Percentiles rank a stretch among this genome's conserved stretches.
phyloP scores from a whole-genome alignment of 2,329 filamentous ascomycete genomes.

The Penicillium oxalicum region DNA sequence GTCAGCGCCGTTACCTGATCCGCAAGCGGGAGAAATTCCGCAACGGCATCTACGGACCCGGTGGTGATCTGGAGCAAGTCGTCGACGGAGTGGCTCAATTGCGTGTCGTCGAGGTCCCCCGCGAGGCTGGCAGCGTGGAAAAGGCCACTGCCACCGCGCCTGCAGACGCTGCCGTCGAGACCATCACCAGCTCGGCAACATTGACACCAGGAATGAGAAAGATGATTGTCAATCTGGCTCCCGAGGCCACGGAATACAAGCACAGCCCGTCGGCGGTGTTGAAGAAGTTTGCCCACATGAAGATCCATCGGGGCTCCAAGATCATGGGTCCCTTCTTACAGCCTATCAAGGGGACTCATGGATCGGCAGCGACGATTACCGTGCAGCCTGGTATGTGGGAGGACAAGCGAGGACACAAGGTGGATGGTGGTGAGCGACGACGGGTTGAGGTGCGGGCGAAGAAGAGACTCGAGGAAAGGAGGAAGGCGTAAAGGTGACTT shows the following conservation, averaged over 20 bases:
- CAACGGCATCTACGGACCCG: constrained; percentile 69
- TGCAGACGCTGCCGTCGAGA: constrained; percentile 3
- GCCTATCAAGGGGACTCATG: constrained; percentile 56
- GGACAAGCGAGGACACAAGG: constrained; percentile 75
- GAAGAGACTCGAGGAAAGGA: constrained; percentile 71
- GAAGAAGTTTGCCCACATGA: constrained; percentile 58
- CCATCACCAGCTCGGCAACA: constrained; percentile 44
- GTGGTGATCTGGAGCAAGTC: constrained; percentile 76
- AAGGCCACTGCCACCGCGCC: too few species aligned
- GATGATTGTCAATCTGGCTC: constrained; percentile 55
- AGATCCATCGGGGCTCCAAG: constrained; percentile 59
- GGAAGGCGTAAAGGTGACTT: constrained; percentile 44
- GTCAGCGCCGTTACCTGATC: constrained; percentile 75
- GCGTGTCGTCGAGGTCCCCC: constrained; percentile 52
- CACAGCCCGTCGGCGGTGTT: constrained; percentile 40
- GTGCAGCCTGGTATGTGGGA: constrained; percentile 92
- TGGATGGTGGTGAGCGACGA: constrained; percentile 92
- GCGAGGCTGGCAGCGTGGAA: constrained; percentile 26
- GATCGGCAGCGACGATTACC: constrained; percentile 59
- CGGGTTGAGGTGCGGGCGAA: constrained; percentile 81
- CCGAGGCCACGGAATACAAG: constrained; percentile 51
- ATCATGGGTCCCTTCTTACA: constrained; percentile 72
- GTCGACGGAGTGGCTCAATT: constrained; percentile 54
- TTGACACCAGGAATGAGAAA: constrained; percentile 51
- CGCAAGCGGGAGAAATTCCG: constrained; percentile 83